Evolutionary conservation across 805 yeast species (phyloP).

Genomic region (Kluyveromyces starmeri): DNA sequence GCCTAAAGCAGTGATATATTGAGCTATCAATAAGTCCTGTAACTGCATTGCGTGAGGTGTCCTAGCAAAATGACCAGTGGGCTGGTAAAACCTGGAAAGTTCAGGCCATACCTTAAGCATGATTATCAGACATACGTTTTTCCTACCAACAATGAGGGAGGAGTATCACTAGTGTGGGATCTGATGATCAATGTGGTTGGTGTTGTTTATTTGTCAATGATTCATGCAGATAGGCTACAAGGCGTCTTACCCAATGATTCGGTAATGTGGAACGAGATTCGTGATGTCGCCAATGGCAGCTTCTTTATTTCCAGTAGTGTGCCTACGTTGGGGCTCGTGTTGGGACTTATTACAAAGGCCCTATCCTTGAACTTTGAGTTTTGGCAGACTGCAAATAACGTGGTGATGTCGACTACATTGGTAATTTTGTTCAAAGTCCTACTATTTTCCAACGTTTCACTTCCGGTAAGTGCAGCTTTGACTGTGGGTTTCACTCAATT

Average conservation of each 20-base stretch:
- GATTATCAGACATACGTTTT: not conserved
- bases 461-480: not conserved
- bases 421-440: not conserved
- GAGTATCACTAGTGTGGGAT: not conserved
- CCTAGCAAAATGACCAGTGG: too few relatives aligned
- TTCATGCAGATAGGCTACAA: not conserved
- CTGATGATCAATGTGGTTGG: not conserved
- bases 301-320: conserved; percentile 2
- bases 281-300: not conserved
- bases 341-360: not conserved
- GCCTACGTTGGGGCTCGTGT: not conserved
- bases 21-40: too few relatives aligned
- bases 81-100: not conserved
- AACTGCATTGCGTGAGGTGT: too few relatives aligned
- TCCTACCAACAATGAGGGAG: not conserved
- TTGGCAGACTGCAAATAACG: conserved; percentile 1
- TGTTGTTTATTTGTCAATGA: not conserved
- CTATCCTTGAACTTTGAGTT: not conserved
- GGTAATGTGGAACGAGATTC: not conserved
- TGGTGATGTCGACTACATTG: not conserved
- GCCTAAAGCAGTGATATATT: too few relatives aligned
- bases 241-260: not conserved
- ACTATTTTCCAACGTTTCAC: not conserved
- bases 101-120: not conserved
- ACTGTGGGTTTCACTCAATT: not conserved